phyloP scores from a whole-genome alignment of 73 alveolate genomes.

The Effrenium voratum region DNA sequence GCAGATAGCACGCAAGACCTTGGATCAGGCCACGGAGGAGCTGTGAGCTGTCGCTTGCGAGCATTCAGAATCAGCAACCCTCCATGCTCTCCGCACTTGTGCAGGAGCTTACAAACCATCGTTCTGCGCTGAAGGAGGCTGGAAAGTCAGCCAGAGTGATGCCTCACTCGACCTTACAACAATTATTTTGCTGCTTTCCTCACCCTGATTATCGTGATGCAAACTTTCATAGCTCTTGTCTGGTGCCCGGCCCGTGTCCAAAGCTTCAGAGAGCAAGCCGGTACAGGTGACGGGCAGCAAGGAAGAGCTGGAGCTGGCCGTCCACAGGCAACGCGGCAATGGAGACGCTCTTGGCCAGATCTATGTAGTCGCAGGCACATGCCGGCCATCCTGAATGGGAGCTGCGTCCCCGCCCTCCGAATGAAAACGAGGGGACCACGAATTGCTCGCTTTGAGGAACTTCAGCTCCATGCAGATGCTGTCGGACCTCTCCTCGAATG shows the following conservation, averaged over 20 bases:
- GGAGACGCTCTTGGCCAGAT: no score
- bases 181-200: no score
- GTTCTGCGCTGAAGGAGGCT: no score
- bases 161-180: no score
- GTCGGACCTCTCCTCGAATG: neutral
- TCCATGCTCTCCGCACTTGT: neutral
- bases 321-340: neutral
- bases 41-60: neutral
- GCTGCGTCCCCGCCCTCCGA: conserved; percentile 37
- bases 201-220: no score
- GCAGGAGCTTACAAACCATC: neutral
- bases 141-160: no score
- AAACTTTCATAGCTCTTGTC: neutral
- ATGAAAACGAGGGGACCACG: no score
- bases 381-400: conserved; percentile 46
- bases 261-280: no score
- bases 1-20: conserved; percentile 44
- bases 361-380: neutral
- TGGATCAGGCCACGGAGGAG: conserved; percentile 37
- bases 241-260: neutral
- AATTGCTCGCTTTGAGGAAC: no score
- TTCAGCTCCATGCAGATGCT: conserved; percentile 42
- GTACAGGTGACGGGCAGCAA: conserved; percentile 52
- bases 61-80: neutral
- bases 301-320: conserved; percentile 58